Conservation (phyloP, 1,284 basidiomycete species). For the Ganoderma sp. region DNA sequence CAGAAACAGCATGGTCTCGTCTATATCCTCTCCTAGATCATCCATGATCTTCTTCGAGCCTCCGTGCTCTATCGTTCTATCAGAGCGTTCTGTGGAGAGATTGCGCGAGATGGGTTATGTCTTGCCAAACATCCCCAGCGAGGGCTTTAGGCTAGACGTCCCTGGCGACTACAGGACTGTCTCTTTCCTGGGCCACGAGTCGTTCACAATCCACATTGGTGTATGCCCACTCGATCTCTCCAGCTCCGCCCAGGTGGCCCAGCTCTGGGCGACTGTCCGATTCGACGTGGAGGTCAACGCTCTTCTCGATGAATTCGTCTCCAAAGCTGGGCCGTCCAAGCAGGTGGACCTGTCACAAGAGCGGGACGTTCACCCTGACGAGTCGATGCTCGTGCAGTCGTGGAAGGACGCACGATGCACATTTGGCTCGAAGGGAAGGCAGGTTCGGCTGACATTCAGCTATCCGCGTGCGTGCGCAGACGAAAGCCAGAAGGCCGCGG, state of each 20-base stretch:
- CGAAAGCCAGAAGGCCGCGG: conserved; percentile 10
- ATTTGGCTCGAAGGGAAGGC: conserved; percentile 16
- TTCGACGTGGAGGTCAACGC: conserved; percentile 23
- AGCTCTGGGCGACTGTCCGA: conserved; percentile 29
- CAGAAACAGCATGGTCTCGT: neutral
- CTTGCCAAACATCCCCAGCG: conserved; percentile 19
- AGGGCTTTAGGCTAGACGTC: conserved; percentile 19
- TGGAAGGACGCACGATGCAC: conserved; percentile 24
- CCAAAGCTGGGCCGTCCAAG: neutral
- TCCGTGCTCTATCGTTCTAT: conserved; percentile 24
- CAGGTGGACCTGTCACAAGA: neutral
- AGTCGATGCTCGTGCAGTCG: conserved; percentile 26
- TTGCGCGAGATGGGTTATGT: conserved; percentile 19
- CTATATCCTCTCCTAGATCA: neutral
- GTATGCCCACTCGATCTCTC: conserved; percentile 24
- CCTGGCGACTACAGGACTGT: conserved; percentile 22
- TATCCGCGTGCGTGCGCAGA: conserved; percentile 12
- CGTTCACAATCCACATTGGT: conserved; percentile 28
- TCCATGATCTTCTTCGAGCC: conserved; percentile 29
- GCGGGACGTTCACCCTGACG: conserved; percentile 21
- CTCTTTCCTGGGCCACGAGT: conserved; percentile 25
- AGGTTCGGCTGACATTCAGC: conserved; percentile 27
- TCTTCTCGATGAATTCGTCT: conserved; percentile 4
- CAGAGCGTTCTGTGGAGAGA: conserved; percentile 1
- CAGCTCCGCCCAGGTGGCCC: conserved; percentile 13